These are phyloP conservation scores for Globisporangium paddicum DNA, from an alignment of 352 stramenopile species.

Conservation along the genomic window DNA sequence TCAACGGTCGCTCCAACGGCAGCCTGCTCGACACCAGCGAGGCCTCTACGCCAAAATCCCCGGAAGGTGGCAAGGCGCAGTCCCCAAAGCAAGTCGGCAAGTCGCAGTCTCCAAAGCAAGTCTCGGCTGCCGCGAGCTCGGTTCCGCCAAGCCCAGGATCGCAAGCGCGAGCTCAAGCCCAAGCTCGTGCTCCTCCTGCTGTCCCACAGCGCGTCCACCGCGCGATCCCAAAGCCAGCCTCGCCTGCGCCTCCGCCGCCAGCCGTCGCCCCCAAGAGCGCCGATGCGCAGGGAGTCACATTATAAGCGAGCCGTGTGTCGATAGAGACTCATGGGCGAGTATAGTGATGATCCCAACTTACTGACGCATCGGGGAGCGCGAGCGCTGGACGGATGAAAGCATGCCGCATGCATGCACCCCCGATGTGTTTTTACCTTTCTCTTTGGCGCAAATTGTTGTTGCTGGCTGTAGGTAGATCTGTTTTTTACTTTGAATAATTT, in stretches of 20 bases:
- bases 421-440: constrained; percentile 14
- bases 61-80: constrained; percentile 10
- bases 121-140: constrained; percentile 17
- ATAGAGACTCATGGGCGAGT: neutral
- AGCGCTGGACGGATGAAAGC: neutral
- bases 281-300: constrained; percentile 6
- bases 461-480: constrained; percentile 7
- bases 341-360: constrained; percentile 7
- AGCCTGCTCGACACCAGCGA: constrained; percentile 41
- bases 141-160: constrained; percentile 8
- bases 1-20: constrained; percentile 24
- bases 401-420: neutral
- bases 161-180: neutral
- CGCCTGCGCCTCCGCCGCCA: constrained; percentile 9
- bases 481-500: constrained; percentile 3
- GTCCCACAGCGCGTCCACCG: constrained; percentile 15
- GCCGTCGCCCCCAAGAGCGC: constrained; percentile 5
- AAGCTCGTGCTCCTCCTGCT: constrained; percentile 4
- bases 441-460: constrained; percentile 5
- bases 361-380: constrained; percentile 3
- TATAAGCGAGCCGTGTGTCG: constrained; percentile 8
- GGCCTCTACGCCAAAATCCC: neutral
- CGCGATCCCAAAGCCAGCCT: constrained; percentile 17
- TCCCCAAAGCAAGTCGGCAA: constrained; percentile 30
- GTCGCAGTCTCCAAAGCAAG: constrained; percentile 31